phyloP scores from a whole-genome alignment of 2,329 filamentous ascomycete species.

The Botrytis fragariae region DNA sequence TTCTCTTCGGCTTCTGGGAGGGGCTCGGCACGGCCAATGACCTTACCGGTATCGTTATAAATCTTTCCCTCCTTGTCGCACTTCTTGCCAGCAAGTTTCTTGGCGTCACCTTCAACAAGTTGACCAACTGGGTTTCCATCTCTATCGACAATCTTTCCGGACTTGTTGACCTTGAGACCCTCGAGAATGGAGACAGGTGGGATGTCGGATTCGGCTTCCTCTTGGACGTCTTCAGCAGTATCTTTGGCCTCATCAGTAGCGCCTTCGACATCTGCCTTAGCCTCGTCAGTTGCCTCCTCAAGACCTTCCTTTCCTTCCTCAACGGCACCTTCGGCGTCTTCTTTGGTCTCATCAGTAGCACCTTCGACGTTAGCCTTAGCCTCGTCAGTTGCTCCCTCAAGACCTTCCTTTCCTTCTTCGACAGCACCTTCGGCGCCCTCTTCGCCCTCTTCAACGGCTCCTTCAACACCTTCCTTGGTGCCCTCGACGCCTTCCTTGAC shows the following conservation, averaged over 20 bases:
- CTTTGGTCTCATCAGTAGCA: slow-evolving; percentile 44
- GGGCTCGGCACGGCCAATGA: slow-evolving; percentile 65
- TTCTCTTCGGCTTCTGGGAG: slow-evolving; percentile 56
- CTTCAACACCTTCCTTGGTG: slow-evolving; percentile 37
- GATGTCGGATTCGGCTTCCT: slow-evolving; percentile 49
- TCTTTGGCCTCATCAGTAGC: slow-evolving; percentile 39
- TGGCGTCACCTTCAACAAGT: slow-evolving; percentile 61
- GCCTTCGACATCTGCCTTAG: slow-evolving; percentile 33
- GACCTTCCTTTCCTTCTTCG: background rate
- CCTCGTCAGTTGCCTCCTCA: slow-evolving; percentile 34
- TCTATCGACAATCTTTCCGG: slow-evolving; percentile 53
- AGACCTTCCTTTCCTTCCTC: background rate
- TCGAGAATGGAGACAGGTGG: slow-evolving; percentile 43
- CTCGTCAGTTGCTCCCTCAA: slow-evolving; percentile 33
- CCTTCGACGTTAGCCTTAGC: slow-evolving; percentile 34
- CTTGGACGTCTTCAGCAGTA: slow-evolving; percentile 41
- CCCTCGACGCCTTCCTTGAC: slow-evolving; percentile 35
- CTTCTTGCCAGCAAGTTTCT: slow-evolving; percentile 62
- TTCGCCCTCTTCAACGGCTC: slow-evolving; percentile 51
- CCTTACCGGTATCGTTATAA: slow-evolving; percentile 67
- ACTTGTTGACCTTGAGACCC: slow-evolving; percentile 55
- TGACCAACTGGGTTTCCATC: slow-evolving; percentile 50
- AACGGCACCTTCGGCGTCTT: too few species aligned
- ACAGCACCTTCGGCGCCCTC: slow-evolving; percentile 25
- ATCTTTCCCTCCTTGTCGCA: slow-evolving; percentile 67